Evolutionary conservation across 129 eudicot genomes (phyloP).

Genomic region (Flaveria bidentis): DNA sequence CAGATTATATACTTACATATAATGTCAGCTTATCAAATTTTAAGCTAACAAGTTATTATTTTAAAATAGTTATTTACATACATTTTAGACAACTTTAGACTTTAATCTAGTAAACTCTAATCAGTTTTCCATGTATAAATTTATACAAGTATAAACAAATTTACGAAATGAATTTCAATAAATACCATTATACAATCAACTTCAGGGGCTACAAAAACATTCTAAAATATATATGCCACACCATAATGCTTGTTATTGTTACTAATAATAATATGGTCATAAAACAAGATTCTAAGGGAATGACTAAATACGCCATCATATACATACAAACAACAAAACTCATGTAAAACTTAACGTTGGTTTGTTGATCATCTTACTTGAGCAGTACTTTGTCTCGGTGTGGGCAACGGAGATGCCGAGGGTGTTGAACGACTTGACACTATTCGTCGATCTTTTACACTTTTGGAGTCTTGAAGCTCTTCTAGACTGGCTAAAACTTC

Average conservation of each 20-base stretch:
- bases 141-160: too few species aligned
- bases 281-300: neutral
- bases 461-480: slow-evolving; percentile 56
- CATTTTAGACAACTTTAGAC: too few species aligned
- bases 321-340: slow-evolving; percentile 33
- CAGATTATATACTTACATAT: too few species aligned
- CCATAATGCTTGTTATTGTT: slow-evolving; percentile 3
- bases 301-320: slow-evolving; percentile 5
- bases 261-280: neutral
- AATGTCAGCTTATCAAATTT: too few species aligned
- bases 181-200: too few species aligned
- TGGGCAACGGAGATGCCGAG: slow-evolving; percentile 30
- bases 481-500: slow-evolving; percentile 63
- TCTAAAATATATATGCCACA: neutral
- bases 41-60: too few species aligned
- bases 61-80: too few species aligned
- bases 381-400: slow-evolving; percentile 31
- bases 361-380: slow-evolving; percentile 22
- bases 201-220: neutral
- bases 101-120: too few species aligned
- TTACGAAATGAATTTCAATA: too few species aligned
- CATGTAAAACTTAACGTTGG: neutral
- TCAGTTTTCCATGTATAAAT: too few species aligned
- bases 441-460: slow-evolving; percentile 33
- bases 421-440: slow-evolving; percentile 33